phyloP scores from a whole-genome alignment of 2,329 filamentous ascomycete species.

The Colletotrichum acutatum region DNA sequence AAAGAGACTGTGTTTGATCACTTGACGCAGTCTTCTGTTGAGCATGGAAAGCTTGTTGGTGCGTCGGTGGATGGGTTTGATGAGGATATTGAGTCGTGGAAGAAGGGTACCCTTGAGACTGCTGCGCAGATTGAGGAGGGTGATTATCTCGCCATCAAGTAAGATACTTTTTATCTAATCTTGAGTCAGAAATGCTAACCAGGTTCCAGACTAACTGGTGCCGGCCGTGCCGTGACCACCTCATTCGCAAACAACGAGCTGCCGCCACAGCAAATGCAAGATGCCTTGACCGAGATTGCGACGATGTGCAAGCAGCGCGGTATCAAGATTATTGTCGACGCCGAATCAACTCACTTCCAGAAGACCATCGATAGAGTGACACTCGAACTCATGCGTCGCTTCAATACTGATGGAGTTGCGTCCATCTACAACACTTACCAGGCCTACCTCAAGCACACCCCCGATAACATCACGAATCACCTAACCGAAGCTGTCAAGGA shows the following conservation, averaged over 20 bases:
- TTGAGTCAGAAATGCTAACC: neutral
- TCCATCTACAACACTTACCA: conserved; percentile 66
- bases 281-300: conserved; percentile 54
- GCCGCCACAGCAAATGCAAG: conserved; percentile 53
- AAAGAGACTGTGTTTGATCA: conserved; percentile 54
- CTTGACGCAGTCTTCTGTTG: conserved; percentile 39
- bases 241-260: conserved; percentile 48
- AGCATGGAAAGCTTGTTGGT: conserved; percentile 16
- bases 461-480: conserved; percentile 54
- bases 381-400: conserved; percentile 49
- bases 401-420: conserved; percentile 50
- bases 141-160: conserved; percentile 53
- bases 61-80: conserved; percentile 25
- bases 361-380: conserved; percentile 47
- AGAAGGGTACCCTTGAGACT: conserved; percentile 45
- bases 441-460: conserved; percentile 63
- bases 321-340: conserved; percentile 57
- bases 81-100: conserved; percentile 51
- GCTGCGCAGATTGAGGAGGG: conserved; percentile 45
- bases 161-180: conserved; percentile 21
- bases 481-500: conserved; percentile 56
- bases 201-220: conserved; percentile 51
- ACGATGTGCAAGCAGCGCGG: conserved; percentile 49
- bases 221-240: conserved; percentile 50
- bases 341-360: conserved; percentile 58